Evolutionary conservation across 1,284 basidiomycete genomes (phyloP).

Genomic region (Butyriboletus appendiculatus): DNA sequence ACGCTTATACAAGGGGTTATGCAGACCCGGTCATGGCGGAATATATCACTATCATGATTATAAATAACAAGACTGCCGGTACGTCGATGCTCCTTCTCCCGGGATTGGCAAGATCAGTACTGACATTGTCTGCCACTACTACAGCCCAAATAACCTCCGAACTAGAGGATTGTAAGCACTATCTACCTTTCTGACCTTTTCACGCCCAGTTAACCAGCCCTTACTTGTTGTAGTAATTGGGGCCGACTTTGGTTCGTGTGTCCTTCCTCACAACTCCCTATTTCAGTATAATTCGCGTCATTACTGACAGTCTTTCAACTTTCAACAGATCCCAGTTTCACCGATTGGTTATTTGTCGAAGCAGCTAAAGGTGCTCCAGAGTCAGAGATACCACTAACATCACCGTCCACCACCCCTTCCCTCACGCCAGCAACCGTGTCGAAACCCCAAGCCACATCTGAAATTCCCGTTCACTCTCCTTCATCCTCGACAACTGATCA

Average conservation of each 20-base stretch:
- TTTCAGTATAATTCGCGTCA: slow-evolving; percentile 12
- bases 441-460: slow-evolving; percentile 23
- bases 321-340: slow-evolving; percentile 67
- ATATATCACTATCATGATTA: slow-evolving; percentile 90
- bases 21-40: slow-evolving; percentile 88
- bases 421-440: slow-evolving; percentile 13
- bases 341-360: slow-evolving; percentile 81
- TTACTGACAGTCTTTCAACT: slow-evolving; percentile 5
- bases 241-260: slow-evolving; percentile 65
- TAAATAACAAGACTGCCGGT: slow-evolving; percentile 86
- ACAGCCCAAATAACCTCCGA: slow-evolving; percentile 81
- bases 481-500: slow-evolving; percentile 38
- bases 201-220: slow-evolving; percentile 16
- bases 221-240: slow-evolving; percentile 62
- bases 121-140: slow-evolving; percentile 20
- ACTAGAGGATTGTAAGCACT: slow-evolving; percentile 73
- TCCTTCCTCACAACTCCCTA: background rate
- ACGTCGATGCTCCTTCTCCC: slow-evolving; percentile 27
- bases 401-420: slow-evolving; percentile 39
- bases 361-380: slow-evolving; percentile 68
- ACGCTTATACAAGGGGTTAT: slow-evolving; percentile 8
- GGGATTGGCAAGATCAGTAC: background rate
- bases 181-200: slow-evolving; percentile 11
- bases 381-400: slow-evolving; percentile 37
- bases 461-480: slow-evolving; percentile 27